Base-by-base conservation (phyloP, 1,284 basidiomycete genomes). In the Moesziomyces antarcticus region DNA sequence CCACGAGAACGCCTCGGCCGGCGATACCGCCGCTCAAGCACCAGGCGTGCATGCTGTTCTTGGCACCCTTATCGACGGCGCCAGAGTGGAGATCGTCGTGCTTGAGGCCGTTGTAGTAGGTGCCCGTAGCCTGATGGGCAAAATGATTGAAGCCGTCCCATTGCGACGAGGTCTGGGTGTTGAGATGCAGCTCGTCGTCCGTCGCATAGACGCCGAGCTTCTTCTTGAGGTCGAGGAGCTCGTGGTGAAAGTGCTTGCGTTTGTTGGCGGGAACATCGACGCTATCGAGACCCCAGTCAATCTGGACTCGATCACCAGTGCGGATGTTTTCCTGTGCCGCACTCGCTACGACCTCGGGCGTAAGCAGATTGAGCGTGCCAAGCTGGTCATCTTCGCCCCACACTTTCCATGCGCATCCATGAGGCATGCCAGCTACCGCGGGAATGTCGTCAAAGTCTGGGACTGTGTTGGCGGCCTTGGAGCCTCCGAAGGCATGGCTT, bases 131-230 rank as follows among this genome's bases (percentile, higher is more conserved):
- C 22, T 73, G 70, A n/a, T 64, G 60, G 6, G 70, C 70, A 50
- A 73, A 67, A 40, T 73, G 65, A 24, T 68, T 73, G 60, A 73
- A 73, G 0, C 70, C 70, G 18, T 73, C 70, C 70, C 70, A 73
- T 22, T 73, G 70, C 9, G 65, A 73, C 5, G 60, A 68, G 18
- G 70, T 68, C 22, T 73, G 70, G 9, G 70, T 73, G 70, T 73
- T 73, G 59, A 73, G 57, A 20, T 67, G 56, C 25, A 73, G 44
- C 50, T 73, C 70, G 52, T 73, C 64, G 37, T 72, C 69, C 11
- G 69, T 72, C 7, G 69, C 69, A 49, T 72, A 72, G 44, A 72
- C 69, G 42, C 63, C 63, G 22, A 72, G 52, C 18, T 48, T 55
- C 42, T 49, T 44, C n/a, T 72, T 55, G 56, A 73, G 70, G 41